Percentiles rank a stretch among this genome's conserved stretches.
phyloP scores from a whole-genome alignment of 345 rosid genomes.

The Camelina laxa region DNA sequence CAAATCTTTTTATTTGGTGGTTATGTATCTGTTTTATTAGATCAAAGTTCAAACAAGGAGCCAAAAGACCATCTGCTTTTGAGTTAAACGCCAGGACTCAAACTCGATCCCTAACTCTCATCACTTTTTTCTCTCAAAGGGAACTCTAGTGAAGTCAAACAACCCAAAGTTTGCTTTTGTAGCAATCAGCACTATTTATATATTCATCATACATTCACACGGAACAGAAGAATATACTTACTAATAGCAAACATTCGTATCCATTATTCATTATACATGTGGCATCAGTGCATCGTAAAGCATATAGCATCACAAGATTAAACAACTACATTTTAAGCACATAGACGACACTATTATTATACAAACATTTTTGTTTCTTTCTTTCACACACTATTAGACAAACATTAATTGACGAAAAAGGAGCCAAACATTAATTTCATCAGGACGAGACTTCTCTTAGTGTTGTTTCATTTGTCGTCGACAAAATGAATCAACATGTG shows the following conservation, averaged over 20 bases:
- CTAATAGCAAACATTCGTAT: slow-evolving; percentile 9
- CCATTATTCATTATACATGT: slow-evolving; percentile 19
- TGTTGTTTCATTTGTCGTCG: slow-evolving; percentile 20
- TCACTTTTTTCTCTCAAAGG: neutral
- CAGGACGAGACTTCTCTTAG: slow-evolving; percentile 15
- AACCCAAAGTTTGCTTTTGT: neutral
- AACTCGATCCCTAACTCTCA: neutral
- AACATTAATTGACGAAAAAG: slow-evolving; percentile 7
- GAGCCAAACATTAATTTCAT: slow-evolving; percentile 8
- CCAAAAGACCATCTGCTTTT: neutral
- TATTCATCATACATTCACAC: too few relatives aligned
- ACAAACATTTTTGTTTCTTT: neutral
- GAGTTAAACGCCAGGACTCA: neutral
- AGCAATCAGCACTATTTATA: too few relatives aligned
- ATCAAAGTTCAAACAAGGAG: neutral
- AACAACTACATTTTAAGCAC: neutral
- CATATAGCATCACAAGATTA: slow-evolving; percentile 11
- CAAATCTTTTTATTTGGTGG: neutral
- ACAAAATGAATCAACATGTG: slow-evolving; percentile 21
- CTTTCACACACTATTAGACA: slow-evolving; percentile 1
- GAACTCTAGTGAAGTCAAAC: too few relatives aligned
- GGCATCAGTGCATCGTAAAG: neutral
- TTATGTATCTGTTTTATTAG: neutral
- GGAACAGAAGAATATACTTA: neutral
- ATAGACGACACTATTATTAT: slow-evolving; percentile 6